phyloP scores from a whole-genome alignment of 176 grass and related monocot genomes.

The Aechmea fasciata region DNA sequence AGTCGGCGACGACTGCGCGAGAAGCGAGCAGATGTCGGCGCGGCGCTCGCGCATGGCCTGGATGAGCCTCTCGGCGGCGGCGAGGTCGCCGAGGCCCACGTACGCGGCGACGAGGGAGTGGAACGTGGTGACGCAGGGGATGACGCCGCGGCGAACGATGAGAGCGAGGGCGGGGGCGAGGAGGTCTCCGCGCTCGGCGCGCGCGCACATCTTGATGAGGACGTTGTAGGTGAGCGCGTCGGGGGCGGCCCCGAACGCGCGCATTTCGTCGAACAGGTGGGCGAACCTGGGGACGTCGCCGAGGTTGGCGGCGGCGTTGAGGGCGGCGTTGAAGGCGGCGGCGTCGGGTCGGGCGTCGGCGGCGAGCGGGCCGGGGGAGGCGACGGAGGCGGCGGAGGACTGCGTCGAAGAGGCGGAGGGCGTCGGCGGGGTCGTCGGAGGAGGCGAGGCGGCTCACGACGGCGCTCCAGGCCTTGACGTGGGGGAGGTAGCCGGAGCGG shows the following conservation, averaged over 20 bases:
- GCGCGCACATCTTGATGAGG: constrained; percentile 70
- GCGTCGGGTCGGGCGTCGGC: constrained; percentile 44
- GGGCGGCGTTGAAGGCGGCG: constrained; percentile 69
- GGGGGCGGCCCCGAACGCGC: constrained; percentile 19
- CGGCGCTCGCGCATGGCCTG: constrained; percentile 78
- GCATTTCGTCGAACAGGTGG: constrained; percentile 60
- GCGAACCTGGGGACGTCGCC: constrained; percentile 48
- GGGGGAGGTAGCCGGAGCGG: constrained; percentile 45
- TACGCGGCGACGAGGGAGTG: constrained; percentile 77
- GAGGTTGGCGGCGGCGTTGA: constrained; percentile 69
- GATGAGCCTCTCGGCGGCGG: constrained; percentile 50
- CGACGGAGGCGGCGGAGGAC: constrained; percentile 42
- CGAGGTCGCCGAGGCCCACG: constrained; percentile 63
- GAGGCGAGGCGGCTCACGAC: constrained; percentile 46
- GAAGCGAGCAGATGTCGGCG: constrained; percentile 41
- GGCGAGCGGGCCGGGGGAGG: background rate
- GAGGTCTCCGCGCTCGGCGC: constrained; percentile 57
- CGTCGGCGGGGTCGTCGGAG: constrained; percentile 20
- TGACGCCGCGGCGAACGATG: constrained; percentile 28
- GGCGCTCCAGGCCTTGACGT: constrained; percentile 81
- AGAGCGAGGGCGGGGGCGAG: constrained; percentile 34
- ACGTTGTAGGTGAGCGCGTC: constrained; percentile 79
- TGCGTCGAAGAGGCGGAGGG: constrained; percentile 59
- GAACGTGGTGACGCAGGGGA: constrained; percentile 55
- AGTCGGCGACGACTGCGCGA: constrained; percentile 11